These are phyloP conservation scores for Xylaria scruposa DNA, from an alignment of 495 filamentous ascomycete genomes.

Conservation along the genomic window DNA sequence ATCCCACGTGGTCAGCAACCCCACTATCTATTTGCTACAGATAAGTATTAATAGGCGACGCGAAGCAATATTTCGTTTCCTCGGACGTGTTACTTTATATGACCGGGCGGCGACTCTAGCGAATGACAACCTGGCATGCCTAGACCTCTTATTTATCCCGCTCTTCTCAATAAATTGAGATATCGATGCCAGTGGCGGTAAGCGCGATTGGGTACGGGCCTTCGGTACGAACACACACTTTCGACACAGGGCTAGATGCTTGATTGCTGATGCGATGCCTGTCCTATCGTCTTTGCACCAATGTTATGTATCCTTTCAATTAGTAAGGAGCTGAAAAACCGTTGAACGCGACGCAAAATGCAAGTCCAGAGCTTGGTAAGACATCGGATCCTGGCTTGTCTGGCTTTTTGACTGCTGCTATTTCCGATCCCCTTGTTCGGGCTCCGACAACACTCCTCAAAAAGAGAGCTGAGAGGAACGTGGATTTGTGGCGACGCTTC, in stretches of 20 bases:
- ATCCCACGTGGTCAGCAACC: conserved; percentile 20
- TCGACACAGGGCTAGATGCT: background rate
- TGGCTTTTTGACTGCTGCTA: background rate
- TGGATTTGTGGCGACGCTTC: background rate
- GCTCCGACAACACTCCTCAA: background rate
- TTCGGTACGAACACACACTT: background rate
- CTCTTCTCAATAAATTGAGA: background rate
- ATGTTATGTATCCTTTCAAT: background rate
- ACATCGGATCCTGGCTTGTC: background rate
- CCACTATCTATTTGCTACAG: conserved; percentile 20
- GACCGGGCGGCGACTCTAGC: background rate
- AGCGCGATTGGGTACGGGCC: background rate
- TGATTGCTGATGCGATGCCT: background rate
- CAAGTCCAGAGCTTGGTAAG: conserved; percentile 8
- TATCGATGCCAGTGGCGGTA: background rate
- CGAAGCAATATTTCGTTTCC: conserved; percentile 2
- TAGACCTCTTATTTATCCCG: background rate
- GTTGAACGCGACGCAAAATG: conserved; percentile 14
- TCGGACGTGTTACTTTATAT: background rate
- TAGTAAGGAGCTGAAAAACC: conserved; percentile 3
- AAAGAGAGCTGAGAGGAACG: background rate
- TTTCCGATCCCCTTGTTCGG: background rate
- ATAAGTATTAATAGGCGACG: background rate
- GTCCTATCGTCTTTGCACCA: background rate
- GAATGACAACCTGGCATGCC: background rate